Conservation (phyloP, 139 green algal genomes). For the Chlorella vulgaris region DNA sequence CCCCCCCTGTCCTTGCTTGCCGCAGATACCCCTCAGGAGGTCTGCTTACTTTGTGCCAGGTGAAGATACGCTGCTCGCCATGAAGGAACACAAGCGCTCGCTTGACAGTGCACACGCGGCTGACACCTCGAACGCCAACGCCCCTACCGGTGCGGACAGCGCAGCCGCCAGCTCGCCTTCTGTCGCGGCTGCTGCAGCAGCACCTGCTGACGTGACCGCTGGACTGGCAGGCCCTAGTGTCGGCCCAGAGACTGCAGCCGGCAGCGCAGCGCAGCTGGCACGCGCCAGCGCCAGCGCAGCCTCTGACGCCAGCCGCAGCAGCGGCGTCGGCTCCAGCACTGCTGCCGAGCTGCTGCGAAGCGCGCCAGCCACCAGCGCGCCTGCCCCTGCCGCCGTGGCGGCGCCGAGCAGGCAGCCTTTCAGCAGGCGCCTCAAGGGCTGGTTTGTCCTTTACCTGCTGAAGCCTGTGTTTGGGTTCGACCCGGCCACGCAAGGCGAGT, state of each 20-base stretch:
- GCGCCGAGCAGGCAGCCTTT: not conserved
- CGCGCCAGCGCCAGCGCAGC: not conserved
- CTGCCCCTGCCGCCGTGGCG: not conserved
- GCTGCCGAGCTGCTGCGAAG: not conserved
- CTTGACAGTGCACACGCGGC: not conserved
- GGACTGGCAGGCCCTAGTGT: no score
- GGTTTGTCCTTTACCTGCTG: not conserved
- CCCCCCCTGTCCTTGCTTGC: not conserved
- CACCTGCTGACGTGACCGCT: no score
- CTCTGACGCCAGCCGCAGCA: slow-evolving; percentile 10
- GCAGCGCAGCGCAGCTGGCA: not conserved
- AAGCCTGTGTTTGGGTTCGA: not conserved
- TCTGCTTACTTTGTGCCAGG: not conserved
- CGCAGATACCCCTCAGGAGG: not conserved
- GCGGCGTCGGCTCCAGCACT: not conserved
- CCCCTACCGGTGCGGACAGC: not conserved
- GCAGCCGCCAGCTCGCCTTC: not conserved
- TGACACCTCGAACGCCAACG: not conserved
- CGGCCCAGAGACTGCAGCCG: no score
- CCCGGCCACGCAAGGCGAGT: no score
- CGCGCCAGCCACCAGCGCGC: not conserved
- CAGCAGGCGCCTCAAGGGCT: not conserved
- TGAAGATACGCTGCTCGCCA: no score
- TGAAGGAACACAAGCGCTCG: not conserved
- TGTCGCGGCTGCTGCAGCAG: no score